Evolutionary conservation across 2,329 filamentous ascomycete species (phyloP), one percentile per base, ranked within the genome.

Genomic region (Leptographium flavum): DNA sequence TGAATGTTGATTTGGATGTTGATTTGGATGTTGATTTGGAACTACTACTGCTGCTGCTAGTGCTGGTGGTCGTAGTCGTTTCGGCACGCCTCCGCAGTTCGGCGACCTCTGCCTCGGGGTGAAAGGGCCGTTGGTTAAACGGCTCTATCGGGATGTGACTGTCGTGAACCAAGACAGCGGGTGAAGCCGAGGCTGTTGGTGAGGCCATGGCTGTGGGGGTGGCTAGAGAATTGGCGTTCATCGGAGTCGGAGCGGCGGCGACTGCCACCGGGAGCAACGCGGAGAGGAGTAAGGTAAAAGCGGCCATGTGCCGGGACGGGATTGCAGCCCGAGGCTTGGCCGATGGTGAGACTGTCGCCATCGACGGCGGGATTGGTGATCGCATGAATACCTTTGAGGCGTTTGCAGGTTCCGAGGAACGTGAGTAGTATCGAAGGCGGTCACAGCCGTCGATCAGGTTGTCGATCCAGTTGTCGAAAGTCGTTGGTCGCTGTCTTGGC

Each of bases 121-220:
- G 52, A 53, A 61, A 60, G 19, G 55, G 54, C 64, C 64, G 67
- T 31, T 55, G 52, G 33, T 60, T 60, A 39, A 60, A 52, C 37
- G 58, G 45, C 46, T 58, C 53, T 46, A 60, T 51, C 28, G 60
- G 60, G 30, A 60, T 52, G 36, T 60, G 57, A 28, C 57, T 56
- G 54, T 66, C 64, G 45, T 63, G 54, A 31, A 63, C 41, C 42
- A 67, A 49, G 10, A 57, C 59, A 44, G 62, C 60, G 32, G n/a
- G n/a, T n/a, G n/a, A n/a, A n/a, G n/a, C n/a, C n/a, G 49, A 32
- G 38, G 51, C 45, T 23, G 56, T 50, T 36, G 55, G 49, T 50
- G 55, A 50, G 51, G 53, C 39, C 2, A 37, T 46, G 17, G 47
- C 28, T 6, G 17, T 35, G 15, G 39, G 32, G 25, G 40, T 25